Evolutionary conservation across 352 stramenopile species (phyloP).

Genomic region (Phytopythium cucurbitacearum): DNA sequence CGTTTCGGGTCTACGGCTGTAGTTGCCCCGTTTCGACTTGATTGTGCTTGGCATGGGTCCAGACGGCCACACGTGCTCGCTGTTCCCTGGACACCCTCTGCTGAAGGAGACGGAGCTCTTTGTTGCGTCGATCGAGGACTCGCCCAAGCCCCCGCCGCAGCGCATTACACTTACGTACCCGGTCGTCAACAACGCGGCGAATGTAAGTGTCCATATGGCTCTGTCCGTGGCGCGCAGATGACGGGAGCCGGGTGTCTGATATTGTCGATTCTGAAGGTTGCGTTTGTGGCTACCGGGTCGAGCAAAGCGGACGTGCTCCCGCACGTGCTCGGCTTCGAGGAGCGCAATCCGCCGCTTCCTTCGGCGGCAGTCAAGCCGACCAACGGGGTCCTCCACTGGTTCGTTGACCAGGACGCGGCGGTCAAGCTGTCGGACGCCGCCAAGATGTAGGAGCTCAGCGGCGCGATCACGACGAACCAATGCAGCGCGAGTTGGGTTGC

Average conservation of each 20-base stretch:
- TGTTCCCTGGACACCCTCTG: slow-evolving; percentile 95
- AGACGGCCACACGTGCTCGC: slow-evolving; percentile 97
- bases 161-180: slow-evolving; percentile 97
- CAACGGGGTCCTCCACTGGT: slow-evolving; percentile 79
- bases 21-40: slow-evolving; percentile 92
- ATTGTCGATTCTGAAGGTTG: slow-evolving; percentile 46
- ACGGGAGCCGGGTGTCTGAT: slow-evolving; percentile 4
- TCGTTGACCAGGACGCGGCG: slow-evolving; percentile 76
- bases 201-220: slow-evolving; percentile 36
- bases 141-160: slow-evolving; percentile 95
- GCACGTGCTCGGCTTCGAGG: slow-evolving; percentile 68
- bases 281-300: slow-evolving; percentile 88
- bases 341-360: slow-evolving; percentile 55
- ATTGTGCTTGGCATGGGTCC: slow-evolving; percentile 97
- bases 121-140: slow-evolving; percentile 95
- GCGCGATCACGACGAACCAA: too few relatives aligned
- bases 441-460: slow-evolving; percentile 16
- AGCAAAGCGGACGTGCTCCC: slow-evolving; percentile 88
- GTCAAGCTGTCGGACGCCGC: slow-evolving; percentile 44
- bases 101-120: slow-evolving; percentile 82
- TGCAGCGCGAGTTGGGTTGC: too few relatives aligned
- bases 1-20: not conserved
- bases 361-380: slow-evolving; percentile 68
- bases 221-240: not conserved
- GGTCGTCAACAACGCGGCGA: slow-evolving; percentile 90